phyloP scores from a whole-genome alignment of 2,329 filamentous ascomycete species.

The Cyphellophora attinorum region DNA sequence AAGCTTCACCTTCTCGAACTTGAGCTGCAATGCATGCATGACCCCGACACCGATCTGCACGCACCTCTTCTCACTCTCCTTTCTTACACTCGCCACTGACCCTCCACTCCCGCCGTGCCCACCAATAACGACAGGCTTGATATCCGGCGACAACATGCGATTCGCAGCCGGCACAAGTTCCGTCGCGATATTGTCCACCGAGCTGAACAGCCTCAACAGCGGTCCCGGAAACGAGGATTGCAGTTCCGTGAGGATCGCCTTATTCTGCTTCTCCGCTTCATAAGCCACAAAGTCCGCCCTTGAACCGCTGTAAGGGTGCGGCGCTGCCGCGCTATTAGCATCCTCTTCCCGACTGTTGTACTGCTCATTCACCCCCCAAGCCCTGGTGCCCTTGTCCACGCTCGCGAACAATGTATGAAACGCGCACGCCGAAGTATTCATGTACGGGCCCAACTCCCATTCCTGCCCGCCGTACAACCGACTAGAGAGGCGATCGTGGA shows the following conservation, averaged over 20 bases:
- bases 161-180: constrained; percentile 70
- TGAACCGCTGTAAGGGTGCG: constrained; percentile 69
- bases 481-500: constrained; percentile 75
- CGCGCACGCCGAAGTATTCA: constrained; percentile 75
- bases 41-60: constrained; percentile 70
- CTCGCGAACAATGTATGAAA: constrained; percentile 89
- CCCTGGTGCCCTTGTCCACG: constrained; percentile 40
- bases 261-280: constrained; percentile 72
- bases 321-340: constrained; percentile 37
- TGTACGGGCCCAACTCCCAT: constrained; percentile 83
- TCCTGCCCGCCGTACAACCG: constrained; percentile 76
- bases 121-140: constrained; percentile 82
- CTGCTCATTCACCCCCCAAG: constrained; percentile 34
- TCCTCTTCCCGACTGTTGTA: constrained; percentile 27
- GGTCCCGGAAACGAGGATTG: constrained; percentile 63
- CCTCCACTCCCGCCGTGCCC: constrained; percentile 45
- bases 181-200: constrained; percentile 63
- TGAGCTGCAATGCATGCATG: constrained; percentile 72
- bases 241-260: constrained; percentile 61
- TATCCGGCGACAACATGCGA: constrained; percentile 74
- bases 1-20: constrained; percentile 70
- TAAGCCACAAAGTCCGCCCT: constrained; percentile 71
- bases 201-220: constrained; percentile 68
- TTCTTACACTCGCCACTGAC: constrained; percentile 74
- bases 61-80: constrained; percentile 72